These are phyloP conservation scores for Quercus bicolor DNA, from an alignment of 306 rosid species.

Conservation along the genomic window DNA sequence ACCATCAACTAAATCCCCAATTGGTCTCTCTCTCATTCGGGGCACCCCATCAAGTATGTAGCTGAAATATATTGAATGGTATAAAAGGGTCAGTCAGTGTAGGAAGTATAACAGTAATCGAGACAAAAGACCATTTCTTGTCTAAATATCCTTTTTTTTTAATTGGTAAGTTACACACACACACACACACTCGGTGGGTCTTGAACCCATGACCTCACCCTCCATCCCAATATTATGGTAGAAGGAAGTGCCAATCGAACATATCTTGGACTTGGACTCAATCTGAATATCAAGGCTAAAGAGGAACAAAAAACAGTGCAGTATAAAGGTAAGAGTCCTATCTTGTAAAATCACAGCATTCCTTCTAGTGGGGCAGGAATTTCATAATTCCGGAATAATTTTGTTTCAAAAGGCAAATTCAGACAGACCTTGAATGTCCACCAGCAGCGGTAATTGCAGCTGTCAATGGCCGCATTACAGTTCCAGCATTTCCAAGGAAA, in stretches of 20 bases:
- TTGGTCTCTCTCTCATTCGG: conserved; percentile 99
- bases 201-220: no score
- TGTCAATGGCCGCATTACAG: conserved; percentile 96
- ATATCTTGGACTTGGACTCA: no score
- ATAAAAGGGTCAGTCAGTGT: conserved; percentile 6
- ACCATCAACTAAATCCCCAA: conserved; percentile 90
- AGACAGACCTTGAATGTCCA: conserved; percentile 70
- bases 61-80: conserved; percentile 45
- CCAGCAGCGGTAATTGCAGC: conserved; percentile 95
- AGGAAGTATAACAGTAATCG: neutral
- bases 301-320: neutral
- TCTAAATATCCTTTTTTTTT: no score
- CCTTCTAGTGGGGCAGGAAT: neutral
- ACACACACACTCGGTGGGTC: no score
- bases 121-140: neutral
- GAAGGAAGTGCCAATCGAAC: no score
- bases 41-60: conserved; percentile 95
- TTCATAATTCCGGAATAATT: neutral
- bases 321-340: neutral
- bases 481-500: conserved; percentile 99
- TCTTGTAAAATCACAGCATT: neutral
- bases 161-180: no score
- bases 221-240: no score
- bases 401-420: no score
- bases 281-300: no score